Evolutionary conservation across 768 basidiomycete species (phyloP), one percentile per base, ranked within the genome.

Genomic region (Omphalotus guepiniiformis): DNA sequence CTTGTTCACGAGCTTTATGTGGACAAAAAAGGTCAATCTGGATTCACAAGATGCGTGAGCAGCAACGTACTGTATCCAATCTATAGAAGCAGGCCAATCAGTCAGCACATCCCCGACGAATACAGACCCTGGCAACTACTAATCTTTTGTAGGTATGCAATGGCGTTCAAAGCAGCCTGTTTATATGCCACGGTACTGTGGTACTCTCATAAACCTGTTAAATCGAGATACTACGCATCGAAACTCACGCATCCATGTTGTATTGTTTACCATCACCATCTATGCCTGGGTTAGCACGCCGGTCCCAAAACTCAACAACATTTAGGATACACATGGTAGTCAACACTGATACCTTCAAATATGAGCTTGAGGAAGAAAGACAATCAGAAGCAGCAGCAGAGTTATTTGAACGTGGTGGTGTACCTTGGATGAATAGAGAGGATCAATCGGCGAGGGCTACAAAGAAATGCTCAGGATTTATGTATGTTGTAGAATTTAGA

Each of bases 201-300:
- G 35, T 40, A 32, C 5, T 44, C 19, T 2, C 0, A 16, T 11
- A n/a, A 2, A 30, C 3, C 12, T 9, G 36, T 2, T 15, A 16
- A 42, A 49, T n/a, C 5, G 5, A 25, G 1, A 30, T 15, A 38
- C 25, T 48, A 38, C 11, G 27, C 22, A 15, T 18, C n/a, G 13
- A 6, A 3, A 54, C 78, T 56, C 61, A 85, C 76, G 84, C 80
- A 55, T 85, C 82, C 86, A 88, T 88, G 57, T 80, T 73, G 63
- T 86, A 84, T 61, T 88, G 85, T 50, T 75, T 82, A 9, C 85
- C 85, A 55, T 82, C 78, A 1, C 86, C 86, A 41, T 85, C 83
- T 84, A 45, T 5, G n/a, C n/a, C n/a, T n/a, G n/a, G n/a, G n/a
- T n/a, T n/a, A n/a, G n/a, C n/a, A n/a, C n/a, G n/a, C n/a, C n/a